Conservation (phyloP, 192 early-diverging fungal species). For the Entomortierella parvispora region DNA sequence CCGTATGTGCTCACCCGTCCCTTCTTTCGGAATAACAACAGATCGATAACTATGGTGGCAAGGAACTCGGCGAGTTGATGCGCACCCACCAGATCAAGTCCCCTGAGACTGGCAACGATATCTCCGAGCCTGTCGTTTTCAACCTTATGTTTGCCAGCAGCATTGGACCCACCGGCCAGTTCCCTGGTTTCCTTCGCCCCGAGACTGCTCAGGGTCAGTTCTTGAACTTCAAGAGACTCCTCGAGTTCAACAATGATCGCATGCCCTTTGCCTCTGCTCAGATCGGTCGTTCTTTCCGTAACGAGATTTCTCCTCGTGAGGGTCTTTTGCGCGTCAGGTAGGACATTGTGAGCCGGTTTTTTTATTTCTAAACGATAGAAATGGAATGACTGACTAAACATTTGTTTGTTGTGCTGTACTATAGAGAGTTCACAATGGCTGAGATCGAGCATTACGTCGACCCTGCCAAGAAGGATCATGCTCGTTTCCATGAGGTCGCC, state of each 20-base stretch:
- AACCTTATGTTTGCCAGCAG: constrained; percentile 99
- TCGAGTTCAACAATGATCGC: constrained; percentile 97
- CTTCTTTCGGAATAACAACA: constrained; percentile 45
- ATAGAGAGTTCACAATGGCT: constrained; percentile 96
- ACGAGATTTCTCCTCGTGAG: constrained; percentile 96
- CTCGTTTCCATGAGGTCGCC: constrained; percentile 88
- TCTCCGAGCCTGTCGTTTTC: constrained; percentile 92
- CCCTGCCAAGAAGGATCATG: constrained; percentile 90
- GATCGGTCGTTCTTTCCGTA: constrained; percentile 98
- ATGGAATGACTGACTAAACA: neutral
- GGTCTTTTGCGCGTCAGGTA: constrained; percentile 95
- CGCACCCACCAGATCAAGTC: constrained; percentile 84
- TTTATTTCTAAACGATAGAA: neutral
- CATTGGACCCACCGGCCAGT: constrained; percentile 96
- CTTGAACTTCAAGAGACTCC: constrained; percentile 95
- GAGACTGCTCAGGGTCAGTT: constrained; percentile 99
- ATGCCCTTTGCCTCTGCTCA: constrained; percentile 99
- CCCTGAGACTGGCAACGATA: constrained; percentile 91
- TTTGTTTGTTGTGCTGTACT: neutral
- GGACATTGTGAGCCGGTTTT: too few species aligned
- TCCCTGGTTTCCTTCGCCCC: constrained; percentile 86
- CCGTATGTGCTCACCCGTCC: too few species aligned
- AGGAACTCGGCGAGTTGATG: constrained; percentile 88
- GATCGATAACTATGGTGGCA: constrained; percentile 95
- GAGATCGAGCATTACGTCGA: constrained; percentile 99